Evolutionary conservation across 768 basidiomycete genomes (phyloP).

Genomic region (Kwoniella botswanensis): DNA sequence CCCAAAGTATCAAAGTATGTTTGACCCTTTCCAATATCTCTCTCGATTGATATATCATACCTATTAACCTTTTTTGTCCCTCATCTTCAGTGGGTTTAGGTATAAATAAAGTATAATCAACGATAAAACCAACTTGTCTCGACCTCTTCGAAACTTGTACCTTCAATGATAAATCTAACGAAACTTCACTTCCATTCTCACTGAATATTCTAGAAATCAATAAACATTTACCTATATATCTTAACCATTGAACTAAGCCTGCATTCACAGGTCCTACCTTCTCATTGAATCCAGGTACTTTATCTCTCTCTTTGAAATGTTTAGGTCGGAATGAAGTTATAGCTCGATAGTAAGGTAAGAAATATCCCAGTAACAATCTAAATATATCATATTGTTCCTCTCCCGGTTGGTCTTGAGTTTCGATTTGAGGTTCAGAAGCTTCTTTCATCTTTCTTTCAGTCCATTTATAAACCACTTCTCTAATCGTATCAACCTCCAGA

Average conservation of each 20-base stretch:
- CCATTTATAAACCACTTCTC: conserved; percentile 6
- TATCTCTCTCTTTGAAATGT: not conserved
- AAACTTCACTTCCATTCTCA: not conserved
- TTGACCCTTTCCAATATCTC: not conserved
- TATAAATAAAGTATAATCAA: conserved; percentile 19
- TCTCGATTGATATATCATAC: not conserved
- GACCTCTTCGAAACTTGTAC: not conserved
- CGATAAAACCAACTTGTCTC: conserved; percentile 6
- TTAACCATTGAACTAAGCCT: conserved; percentile 8
- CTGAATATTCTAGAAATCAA: conserved; percentile 16
- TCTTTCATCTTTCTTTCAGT: conserved; percentile 2
- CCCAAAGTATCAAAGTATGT: not conserved
- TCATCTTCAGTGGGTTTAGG: not conserved
- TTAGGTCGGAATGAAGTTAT: not conserved
- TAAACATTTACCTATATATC: conserved; percentile 14
- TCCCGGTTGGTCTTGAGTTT: not conserved
- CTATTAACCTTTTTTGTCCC: not conserved
- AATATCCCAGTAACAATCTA: conserved; percentile 9
- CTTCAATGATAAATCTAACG: not conserved
- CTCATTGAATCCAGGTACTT: not conserved
- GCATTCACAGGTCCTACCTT: not conserved
- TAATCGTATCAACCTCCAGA: not conserved
- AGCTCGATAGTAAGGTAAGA: conserved; percentile 8
- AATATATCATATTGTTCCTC: not conserved
- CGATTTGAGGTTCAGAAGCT: not conserved